Conservation (phyloP, 2,329 filamentous ascomycete genomes). For the Geosmithia flava region DNA sequence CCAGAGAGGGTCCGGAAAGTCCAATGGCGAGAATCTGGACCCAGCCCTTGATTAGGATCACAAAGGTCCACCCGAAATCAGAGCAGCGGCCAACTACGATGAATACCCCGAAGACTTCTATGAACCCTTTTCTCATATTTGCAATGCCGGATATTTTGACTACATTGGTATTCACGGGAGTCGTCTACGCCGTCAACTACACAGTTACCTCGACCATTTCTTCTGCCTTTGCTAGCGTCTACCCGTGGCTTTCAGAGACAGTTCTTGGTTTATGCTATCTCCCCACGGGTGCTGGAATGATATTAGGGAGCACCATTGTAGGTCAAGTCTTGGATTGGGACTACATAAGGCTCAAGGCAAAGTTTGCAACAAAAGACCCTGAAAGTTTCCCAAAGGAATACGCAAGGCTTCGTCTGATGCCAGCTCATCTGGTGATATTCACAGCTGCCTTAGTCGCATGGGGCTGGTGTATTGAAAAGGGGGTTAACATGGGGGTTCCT, state of each 20-base stretch:
- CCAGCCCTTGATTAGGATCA: not conserved
- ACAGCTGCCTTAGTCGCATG: slow-evolving; percentile 11
- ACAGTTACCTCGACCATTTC: slow-evolving; percentile 20
- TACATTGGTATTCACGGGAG: slow-evolving; percentile 15
- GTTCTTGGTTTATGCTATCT: slow-evolving; percentile 18
- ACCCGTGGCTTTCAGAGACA: slow-evolving; percentile 15
- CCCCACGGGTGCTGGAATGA: slow-evolving; percentile 16
- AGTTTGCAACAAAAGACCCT: not conserved
- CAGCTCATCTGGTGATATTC: slow-evolving; percentile 10
- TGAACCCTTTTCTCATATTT: slow-evolving; percentile 18
- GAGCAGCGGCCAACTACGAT: not conserved
- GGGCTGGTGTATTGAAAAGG: slow-evolving; percentile 13
- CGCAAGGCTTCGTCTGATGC: slow-evolving; percentile 12
- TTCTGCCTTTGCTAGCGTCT: slow-evolving; percentile 14
- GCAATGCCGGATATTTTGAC: slow-evolving; percentile 15
- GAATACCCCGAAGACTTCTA: not conserved
- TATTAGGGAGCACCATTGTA: slow-evolving; percentile 12
- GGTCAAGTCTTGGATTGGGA: slow-evolving; percentile 17
- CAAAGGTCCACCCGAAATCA: not conserved
- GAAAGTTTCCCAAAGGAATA: slow-evolving; percentile 13
- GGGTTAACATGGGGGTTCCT: slow-evolving; percentile 10
- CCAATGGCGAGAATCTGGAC: too few relatives aligned
- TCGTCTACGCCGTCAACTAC: slow-evolving; percentile 20
- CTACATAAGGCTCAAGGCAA: slow-evolving; percentile 10
- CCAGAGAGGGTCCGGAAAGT: too few relatives aligned